Percentiles rank a stretch among this genome's conserved stretches.
phyloP scores from a whole-genome alignment of 306 rosid genomes.

The Clitoria ternatea region DNA sequence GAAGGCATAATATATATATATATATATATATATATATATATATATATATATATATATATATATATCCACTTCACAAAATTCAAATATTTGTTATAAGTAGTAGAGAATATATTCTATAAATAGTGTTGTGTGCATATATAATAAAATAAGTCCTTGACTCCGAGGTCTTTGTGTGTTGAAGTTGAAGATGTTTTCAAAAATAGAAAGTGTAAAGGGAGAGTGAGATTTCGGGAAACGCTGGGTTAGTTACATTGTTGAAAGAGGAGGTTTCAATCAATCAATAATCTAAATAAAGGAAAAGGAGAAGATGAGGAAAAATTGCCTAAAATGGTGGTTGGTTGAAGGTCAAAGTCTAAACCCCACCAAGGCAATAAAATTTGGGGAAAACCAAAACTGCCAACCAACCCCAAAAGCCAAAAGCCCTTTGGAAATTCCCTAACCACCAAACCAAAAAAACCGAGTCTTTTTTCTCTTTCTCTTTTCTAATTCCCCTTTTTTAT shows the following conservation, averaged over 20 bases:
- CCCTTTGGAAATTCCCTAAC: conserved; percentile 35
- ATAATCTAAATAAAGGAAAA: conserved; percentile 43
- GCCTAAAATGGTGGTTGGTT: conserved; percentile 80
- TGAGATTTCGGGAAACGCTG: background rate
- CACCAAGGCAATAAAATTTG: conserved; percentile 48
- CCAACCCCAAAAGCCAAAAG: conserved; percentile 48
- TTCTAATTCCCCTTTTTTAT: conserved; percentile 41
- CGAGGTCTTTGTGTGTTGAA: background rate
- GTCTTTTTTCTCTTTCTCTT: conserved; percentile 34
- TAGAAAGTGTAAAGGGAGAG: conserved; percentile 10
- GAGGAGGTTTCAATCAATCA: background rate
- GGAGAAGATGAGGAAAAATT: conserved; percentile 44
- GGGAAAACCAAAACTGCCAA: conserved; percentile 48
- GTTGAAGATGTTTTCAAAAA: conserved; percentile 20
- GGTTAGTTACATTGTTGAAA: conserved; percentile 4
- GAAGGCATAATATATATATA: too few relatives aligned
- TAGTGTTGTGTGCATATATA: background rate
- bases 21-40: too few relatives aligned
- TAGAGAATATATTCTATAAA: background rate
- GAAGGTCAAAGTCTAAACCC: conserved; percentile 76
- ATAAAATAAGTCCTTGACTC: background rate
- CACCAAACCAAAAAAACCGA: conserved; percentile 42
- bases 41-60: too few relatives aligned
- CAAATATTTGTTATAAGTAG: background rate
- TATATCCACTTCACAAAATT: background rate